Evolutionary conservation across 129 eudicot species (phyloP), one percentile per base, ranked within the genome.

Genomic region (Centrapalus pauciflorus): DNA sequence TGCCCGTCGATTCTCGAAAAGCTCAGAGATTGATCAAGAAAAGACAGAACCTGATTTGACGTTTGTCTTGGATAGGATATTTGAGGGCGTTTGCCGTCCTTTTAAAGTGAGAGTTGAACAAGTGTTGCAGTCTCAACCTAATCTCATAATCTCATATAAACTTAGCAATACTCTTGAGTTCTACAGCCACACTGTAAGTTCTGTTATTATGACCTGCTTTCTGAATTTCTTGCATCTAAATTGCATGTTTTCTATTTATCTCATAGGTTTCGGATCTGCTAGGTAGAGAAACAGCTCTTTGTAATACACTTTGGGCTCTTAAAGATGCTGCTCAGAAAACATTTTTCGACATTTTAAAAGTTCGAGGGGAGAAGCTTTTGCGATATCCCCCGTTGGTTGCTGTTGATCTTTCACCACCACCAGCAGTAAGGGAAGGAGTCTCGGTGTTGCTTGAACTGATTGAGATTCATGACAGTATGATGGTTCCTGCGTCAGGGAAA

Each of bases 71-170:
- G 99, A 93, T 78, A 84, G 95, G 82, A 93, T 93, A 1, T 93
- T 93, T 74, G 99, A 93, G 81, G 96, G 99, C 20, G 93, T 93
- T 78, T 93, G 96, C 73, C 75, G 95, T 25, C 99, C 96, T 19
- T 89, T 93, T 60, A 93, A 93, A 93, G 96, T 86, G 33, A 82
- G 98, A 84, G 99, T 93, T 63, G 99, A 93, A 72, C 99, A 93
- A 84, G 99, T 93, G 66, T 74, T 93, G 77, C 99, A 93, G 84
- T 93, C 96, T 41, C 99, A 89, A 72, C 84, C 99, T 11, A 86
- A 83, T 83, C 95, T 93, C 25, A 89, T 93, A 5, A 76, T 89
- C 59, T 84, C 99, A 19, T 93, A 88, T 66, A 93, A 93, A 58
- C 99, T 93, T 27, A 84, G 83, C 76, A 93, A 85, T 68, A 90